phyloP scores from a whole-genome alignment of 305 asterid genomes.

The Fraxinus ornus region DNA sequence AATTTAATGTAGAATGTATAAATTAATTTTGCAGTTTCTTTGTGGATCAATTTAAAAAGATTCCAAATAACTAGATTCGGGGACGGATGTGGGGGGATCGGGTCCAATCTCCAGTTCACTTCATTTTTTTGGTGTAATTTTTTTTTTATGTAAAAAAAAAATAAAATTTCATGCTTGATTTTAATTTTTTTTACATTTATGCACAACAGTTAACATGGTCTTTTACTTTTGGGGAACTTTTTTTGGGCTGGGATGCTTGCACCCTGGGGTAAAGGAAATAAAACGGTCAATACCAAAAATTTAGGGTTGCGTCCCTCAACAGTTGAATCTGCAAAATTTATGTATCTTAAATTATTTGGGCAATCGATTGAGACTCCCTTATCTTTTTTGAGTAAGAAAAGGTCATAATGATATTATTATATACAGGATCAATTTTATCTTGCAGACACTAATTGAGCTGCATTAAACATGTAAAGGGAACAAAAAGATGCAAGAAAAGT shows the following conservation, averaged over 20 bases:
- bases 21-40: neutral
- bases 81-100: no score
- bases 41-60: neutral
- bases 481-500: neutral
- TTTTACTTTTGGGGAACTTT: neutral
- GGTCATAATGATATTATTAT: neutral
- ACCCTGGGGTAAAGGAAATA: neutral
- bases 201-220: neutral
- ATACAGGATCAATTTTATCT: neutral
- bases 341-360: neutral
- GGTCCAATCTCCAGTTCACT: no score
- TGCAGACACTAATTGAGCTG: neutral
- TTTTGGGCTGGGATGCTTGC: neutral
- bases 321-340: neutral
- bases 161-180: no score
- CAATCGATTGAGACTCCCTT: neutral
- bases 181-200: neutral
- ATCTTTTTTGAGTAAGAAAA: slow-evolving; percentile 11
- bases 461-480: neutral
- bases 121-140: no score
- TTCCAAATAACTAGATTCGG: neutral
- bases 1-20: neutral
- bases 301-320: neutral
- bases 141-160: no score
- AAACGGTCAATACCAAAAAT: neutral